Percentiles rank a stretch among this genome's conserved stretches.
Conservation (phyloP, 495 filamentous ascomycete species). For the Endocarpon pusillum region DNA sequence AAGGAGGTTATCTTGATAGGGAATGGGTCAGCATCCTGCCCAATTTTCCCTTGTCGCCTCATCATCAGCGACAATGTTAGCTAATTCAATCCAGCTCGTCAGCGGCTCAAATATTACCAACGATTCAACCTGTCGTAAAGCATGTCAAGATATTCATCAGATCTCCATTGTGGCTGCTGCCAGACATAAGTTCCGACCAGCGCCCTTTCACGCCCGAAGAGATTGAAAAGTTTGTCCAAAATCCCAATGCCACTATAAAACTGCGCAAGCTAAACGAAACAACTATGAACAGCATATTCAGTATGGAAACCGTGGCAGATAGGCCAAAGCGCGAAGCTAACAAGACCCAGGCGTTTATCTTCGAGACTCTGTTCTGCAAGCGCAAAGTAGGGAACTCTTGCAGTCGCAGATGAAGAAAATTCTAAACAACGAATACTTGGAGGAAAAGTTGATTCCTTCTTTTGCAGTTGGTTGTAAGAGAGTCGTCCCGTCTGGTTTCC, state of each 20-base stretch:
- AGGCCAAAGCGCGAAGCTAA: background rate
- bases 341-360: background rate
- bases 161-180: constrained; percentile 4
- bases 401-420: constrained; percentile 16
- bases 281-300: constrained; percentile 19
- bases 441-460: constrained; percentile 25
- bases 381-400: background rate
- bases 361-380: background rate
- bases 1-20: constrained; percentile 39
- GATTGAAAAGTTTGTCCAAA: constrained; percentile 8
- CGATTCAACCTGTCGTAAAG: constrained; percentile 26
- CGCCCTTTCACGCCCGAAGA: constrained; percentile 18
- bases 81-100: too few relatives aligned
- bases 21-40: too few relatives aligned
- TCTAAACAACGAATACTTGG: constrained; percentile 12
- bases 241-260: constrained; percentile 10
- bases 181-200: background rate
- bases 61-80: too few relatives aligned
- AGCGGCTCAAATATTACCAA: constrained; percentile 37
- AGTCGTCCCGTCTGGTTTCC: background rate
- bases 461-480: constrained; percentile 26
- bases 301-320: background rate
- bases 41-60: too few relatives aligned
- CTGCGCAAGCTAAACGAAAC: constrained; percentile 26
- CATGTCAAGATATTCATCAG: constrained; percentile 18